Evolutionary conservation across 177 flowering plant genomes (phyloP).

Genomic region (Telopea speciosissima): DNA sequence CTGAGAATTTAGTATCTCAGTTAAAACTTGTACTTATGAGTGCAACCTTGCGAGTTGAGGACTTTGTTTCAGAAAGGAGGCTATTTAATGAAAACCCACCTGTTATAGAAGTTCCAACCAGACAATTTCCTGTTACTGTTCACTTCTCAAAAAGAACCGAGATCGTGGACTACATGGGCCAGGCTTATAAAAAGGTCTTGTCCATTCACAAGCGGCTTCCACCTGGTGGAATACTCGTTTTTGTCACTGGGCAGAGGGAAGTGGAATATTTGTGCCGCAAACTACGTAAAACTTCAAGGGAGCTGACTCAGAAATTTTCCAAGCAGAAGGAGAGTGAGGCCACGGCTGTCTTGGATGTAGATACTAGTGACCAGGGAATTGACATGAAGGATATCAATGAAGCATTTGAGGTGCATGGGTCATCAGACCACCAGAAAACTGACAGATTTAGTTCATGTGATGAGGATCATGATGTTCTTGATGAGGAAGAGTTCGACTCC

Average conservation of each 20-base stretch:
- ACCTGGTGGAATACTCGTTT: slow-evolving; percentile 93
- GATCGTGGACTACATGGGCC: slow-evolving; percentile 73
- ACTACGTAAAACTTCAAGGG: slow-evolving; percentile 63
- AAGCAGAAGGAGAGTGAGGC: slow-evolving; percentile 20
- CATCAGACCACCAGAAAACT: slow-evolving; percentile 28
- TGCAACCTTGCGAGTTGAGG: slow-evolving; percentile 92
- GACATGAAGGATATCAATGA: slow-evolving; percentile 63
- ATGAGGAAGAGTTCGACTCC: slow-evolving; percentile 33
- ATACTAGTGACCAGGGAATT: slow-evolving; percentile 27
- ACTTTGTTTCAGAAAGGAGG: slow-evolving; percentile 60
- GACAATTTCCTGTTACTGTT: slow-evolving; percentile 78
- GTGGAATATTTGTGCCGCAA: slow-evolving; percentile 73
- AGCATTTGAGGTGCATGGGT: slow-evolving; percentile 51
- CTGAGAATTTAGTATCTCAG: slow-evolving; percentile 46
- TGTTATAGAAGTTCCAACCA: slow-evolving; percentile 72
- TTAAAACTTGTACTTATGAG: slow-evolving; percentile 91
- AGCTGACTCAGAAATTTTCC: slow-evolving; percentile 24
- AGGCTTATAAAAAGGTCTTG: slow-evolving; percentile 84
- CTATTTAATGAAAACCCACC: slow-evolving; percentile 72
- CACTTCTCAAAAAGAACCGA: slow-evolving; percentile 90
- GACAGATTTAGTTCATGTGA: slow-evolving; percentile 53
- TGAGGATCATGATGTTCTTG: slow-evolving; percentile 38
- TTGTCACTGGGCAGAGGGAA: slow-evolving; percentile 97
- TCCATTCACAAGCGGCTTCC: slow-evolving; percentile 87
- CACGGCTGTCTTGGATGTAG: slow-evolving; percentile 19